These are phyloP conservation scores for Ilyonectria mors-panacis DNA, from an alignment of 2,329 filamentous ascomycete species.

Conservation along the genomic window DNA sequence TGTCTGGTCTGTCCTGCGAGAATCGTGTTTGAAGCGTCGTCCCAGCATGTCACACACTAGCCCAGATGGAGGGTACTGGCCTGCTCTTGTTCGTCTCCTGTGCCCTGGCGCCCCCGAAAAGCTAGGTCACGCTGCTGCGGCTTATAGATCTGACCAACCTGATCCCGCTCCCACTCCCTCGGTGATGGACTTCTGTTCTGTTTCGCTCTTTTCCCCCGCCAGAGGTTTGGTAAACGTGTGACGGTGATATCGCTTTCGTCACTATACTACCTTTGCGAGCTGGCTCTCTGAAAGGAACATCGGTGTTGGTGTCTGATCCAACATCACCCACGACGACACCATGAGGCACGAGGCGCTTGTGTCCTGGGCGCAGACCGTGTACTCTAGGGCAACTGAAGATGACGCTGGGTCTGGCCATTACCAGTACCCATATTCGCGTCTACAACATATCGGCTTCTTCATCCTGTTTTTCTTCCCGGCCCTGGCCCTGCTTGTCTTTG, in stretches of 20 bases:
- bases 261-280: conserved; percentile 11
- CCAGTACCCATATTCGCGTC: conserved; percentile 33
- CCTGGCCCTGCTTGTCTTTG: conserved; percentile 31
- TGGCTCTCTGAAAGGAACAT: conserved; percentile 15
- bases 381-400: conserved; percentile 18
- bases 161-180: conserved; percentile 4
- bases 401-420: conserved; percentile 15
- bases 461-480: conserved; percentile 38
- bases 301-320: neutral
- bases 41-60: conserved; percentile 26
- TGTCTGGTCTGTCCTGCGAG: conserved; percentile 10
- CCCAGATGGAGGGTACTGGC: conserved; percentile 9
- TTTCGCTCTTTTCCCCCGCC: conserved; percentile 7
- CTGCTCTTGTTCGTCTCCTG: neutral
- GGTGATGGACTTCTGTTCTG: neutral
- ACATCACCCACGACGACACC: conserved; percentile 1
- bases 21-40: conserved; percentile 10
- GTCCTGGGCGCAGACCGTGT: conserved; percentile 21
- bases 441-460: conserved; percentile 38
- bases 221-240: neutral
- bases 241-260: neutral
- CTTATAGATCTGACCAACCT: conserved; percentile 19
- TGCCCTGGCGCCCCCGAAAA: conserved; percentile 4
- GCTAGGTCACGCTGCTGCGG: neutral
- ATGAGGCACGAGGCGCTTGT: conserved; percentile 32